Conservation (phyloP, 495 filamentous ascomycete genomes). For the Daldinia loculata region DNA sequence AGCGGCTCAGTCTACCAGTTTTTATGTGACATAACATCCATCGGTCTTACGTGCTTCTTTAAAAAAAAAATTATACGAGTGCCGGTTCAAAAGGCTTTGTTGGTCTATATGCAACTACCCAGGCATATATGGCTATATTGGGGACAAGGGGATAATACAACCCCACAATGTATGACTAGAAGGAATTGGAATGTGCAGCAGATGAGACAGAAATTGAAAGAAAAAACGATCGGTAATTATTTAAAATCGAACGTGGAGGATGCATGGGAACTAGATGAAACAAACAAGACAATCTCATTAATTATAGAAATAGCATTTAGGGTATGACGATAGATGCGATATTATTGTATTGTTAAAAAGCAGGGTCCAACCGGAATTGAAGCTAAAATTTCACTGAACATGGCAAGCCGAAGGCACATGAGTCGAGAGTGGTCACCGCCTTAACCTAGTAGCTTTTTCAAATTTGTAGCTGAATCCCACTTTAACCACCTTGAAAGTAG, state of each 20-base stretch:
- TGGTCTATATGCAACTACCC: slow-evolving; percentile 3
- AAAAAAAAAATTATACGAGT: neutral
- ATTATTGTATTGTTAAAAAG: neutral
- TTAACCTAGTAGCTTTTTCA: slow-evolving; percentile 19
- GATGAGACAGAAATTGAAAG: slow-evolving; percentile 22
- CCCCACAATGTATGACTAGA: slow-evolving; percentile 8
- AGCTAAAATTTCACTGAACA: slow-evolving; percentile 16
- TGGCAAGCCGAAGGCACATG: slow-evolving; percentile 32
- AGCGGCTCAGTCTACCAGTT: neutral
- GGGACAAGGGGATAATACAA: slow-evolving; percentile 7
- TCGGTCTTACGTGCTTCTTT: neutral
- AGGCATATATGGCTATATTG: neutral
- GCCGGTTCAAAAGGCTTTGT: neutral
- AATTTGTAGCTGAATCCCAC: neutral
- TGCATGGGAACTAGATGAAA: slow-evolving; percentile 5
- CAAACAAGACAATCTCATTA: neutral
- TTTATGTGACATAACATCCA: slow-evolving; percentile 10
- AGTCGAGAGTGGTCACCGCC: slow-evolving; percentile 28
- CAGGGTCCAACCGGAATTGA: neutral
- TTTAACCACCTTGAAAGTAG: too few relatives aligned
- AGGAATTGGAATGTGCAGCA: slow-evolving; percentile 35
- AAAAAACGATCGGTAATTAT: neutral
- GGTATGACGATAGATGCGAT: neutral
- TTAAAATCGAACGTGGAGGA: neutral
- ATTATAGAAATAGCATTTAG: neutral